Evolutionary conservation across 1,284 basidiomycete species (phyloP), one percentile per base, ranked within the genome.

Genomic region (Pseudozyma tsukubaensis): DNA sequence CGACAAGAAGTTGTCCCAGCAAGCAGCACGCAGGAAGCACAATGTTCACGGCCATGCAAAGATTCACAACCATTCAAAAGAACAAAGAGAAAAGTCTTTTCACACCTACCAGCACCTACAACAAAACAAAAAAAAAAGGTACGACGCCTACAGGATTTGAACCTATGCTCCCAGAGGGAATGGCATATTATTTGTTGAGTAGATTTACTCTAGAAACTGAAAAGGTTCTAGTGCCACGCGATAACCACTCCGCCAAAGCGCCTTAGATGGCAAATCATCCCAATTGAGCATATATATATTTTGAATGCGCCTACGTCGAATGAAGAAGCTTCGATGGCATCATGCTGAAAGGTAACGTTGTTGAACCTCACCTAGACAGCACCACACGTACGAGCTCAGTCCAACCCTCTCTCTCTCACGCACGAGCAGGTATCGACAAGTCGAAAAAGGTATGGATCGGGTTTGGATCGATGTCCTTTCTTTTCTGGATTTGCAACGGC

Each of bases 211-310:
- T 54, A 59, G 56, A 59, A 55, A 45, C 21, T 29, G 19, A 32
- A 5, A n/a, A 4, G 53, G 50, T 59, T 66, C 63, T 66, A 59
- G 57, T 66, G 63, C 63, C 63, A 59, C 57, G 63, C 63, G 63
- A 66, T 66, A 66, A 66, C 57, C 63, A 66, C 63, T 66, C 63
- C 63, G 63, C 63, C 63, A 66, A 45, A 59, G 57, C 40, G 57
- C 57, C 57, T 50, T 43, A 3, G n/a, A 50, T 58, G 48, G 19
- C n/a, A 4, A 36, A 6, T 5, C 3, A 10, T 0, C 2, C 10
- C 0, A 19, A 37, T 0, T 3, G 4, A 44, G 11, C 9, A 37
- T 54, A 44, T 29, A 42, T n/a, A 14, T 16, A 50, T 50, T n/a
- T 1, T 16, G 14, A 12, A 29, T 14, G 1, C 14, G 19, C 8